Conservation (phyloP, 1,284 basidiomycete species). For the Amylostereum areolatum region DNA sequence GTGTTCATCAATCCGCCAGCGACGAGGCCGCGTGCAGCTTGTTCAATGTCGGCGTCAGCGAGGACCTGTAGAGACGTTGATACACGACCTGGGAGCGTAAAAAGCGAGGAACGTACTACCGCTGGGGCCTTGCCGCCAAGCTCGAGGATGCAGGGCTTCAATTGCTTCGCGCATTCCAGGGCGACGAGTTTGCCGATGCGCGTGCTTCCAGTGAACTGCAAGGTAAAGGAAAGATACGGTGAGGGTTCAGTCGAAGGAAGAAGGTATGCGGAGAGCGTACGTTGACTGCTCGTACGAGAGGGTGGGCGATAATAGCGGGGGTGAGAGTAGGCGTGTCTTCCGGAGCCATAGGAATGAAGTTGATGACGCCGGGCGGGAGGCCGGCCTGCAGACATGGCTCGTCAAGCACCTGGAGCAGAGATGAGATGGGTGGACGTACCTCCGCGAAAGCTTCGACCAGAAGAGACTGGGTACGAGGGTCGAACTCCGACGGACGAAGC, state of each 20-base stretch:
- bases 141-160: slow-evolving; percentile 70
- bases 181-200: slow-evolving; percentile 68
- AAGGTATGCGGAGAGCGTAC: slow-evolving; percentile 20
- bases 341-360: slow-evolving; percentile 48
- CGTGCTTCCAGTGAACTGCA: slow-evolving; percentile 66
- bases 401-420: not conserved
- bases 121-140: slow-evolving; percentile 74
- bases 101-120: slow-evolving; percentile 36
- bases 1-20: slow-evolving; percentile 56
- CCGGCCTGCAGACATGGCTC: slow-evolving; percentile 35
- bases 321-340: slow-evolving; percentile 39
- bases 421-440: slow-evolving; percentile 11
- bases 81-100: not conserved
- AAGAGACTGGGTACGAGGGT: slow-evolving; percentile 44
- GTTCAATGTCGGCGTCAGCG: slow-evolving; percentile 53
- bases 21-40: slow-evolving; percentile 53
- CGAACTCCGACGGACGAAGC: slow-evolving; percentile 53
- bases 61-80: slow-evolving; percentile 34
- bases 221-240: not conserved
- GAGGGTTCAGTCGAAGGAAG: not conserved
- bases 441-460: slow-evolving; percentile 46
- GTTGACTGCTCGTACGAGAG: slow-evolving; percentile 39
- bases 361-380: slow-evolving; percentile 55
- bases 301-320: slow-evolving; percentile 51
- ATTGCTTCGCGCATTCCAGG: slow-evolving; percentile 63